A percentile compares a stretch with the other conserved stretches of the same genome.
phyloP scores from a whole-genome alignment of 2,329 filamentous ascomycete genomes.

The Metarhizium humberi region DNA sequence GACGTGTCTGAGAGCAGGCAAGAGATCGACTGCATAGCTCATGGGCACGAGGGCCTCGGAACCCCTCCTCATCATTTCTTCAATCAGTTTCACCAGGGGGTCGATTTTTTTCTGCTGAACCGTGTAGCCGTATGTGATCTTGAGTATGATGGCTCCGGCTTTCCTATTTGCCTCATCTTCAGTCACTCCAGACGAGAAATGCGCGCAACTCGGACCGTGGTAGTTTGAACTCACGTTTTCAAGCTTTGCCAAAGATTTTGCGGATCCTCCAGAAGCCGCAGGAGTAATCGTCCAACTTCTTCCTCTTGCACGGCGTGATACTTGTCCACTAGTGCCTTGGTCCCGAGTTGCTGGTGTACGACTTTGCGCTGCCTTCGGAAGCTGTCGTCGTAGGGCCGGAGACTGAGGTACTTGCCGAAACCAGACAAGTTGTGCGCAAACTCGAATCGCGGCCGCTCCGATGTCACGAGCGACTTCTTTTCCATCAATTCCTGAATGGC shows the following conservation, averaged over 20 bases:
- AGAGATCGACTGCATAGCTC: slow-evolving; percentile 20
- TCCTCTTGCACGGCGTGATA: slow-evolving; percentile 11
- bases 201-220: too few relatives aligned
- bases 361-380: not conserved
- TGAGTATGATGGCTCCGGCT: not conserved
- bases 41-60: slow-evolving; percentile 17
- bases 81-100: slow-evolving; percentile 18
- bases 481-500: slow-evolving; percentile 25
- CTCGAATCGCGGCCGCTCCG: not conserved
- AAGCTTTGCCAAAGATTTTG: not conserved
- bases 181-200: too few relatives aligned
- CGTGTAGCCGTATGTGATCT: slow-evolving; percentile 20
- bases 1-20: slow-evolving; percentile 19
- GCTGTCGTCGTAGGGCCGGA: not conserved
- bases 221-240: not conserved
- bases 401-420: not conserved
- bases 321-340: not conserved
- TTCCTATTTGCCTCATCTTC: not conserved
- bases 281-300: not conserved
- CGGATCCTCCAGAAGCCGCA: not conserved
- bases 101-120: slow-evolving; percentile 20
- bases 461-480: slow-evolving; percentile 19
- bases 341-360: slow-evolving; percentile 1
- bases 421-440: not conserved
- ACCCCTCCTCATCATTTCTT: slow-evolving; percentile 19